Evolutionary conservation across 345 rosid species (phyloP), one percentile per base, ranked within the genome.

Genomic region (Eucalyptus melliodora): DNA sequence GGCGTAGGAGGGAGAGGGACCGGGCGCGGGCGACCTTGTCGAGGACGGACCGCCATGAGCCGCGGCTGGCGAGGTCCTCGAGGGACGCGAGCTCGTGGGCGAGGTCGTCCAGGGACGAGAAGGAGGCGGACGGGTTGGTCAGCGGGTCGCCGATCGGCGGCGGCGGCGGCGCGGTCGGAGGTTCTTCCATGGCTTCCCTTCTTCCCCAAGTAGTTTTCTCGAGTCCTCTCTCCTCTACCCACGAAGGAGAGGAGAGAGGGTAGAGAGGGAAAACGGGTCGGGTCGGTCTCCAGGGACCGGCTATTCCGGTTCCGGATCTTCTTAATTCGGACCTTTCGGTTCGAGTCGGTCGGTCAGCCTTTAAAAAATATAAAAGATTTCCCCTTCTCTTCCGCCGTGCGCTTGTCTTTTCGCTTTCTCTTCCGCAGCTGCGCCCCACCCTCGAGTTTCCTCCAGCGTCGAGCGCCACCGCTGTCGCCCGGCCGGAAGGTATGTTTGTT

Each of bases 41-140:
- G 90, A 97, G 92, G 89, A 98, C 92, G 72, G 99, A 90, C 49
- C 95, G 95, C 99, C 99, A 98, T 24, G 97, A 93, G 90, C 99
- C 99, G 40, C 98, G 95, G 16, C 90, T 93, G 4, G 99, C 96
- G 12, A 98, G 97, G 88, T 98, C 99, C 65, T 96, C 96, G 53
- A 98, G 99, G 42, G 98, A 93, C 47, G 94, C 90, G 59, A 98
- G 98, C 55, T 97, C 98, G 89, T 93, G 95, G 5, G 97, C 94
- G 4, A 97, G 93, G 91, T 96, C 97, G 90, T 97, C 94, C 7
- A 97, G 96, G 69, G 96, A 91, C 31, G 91, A 93, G 93, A 91
- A 95, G 53, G 96, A 91, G 53, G 91, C 93, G 92, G 91, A 94
- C 56, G 91, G 91, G 93, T 92, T 91, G 42, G 92, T 89, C 7